Base-by-base conservation (phyloP, 2,329 filamentous ascomycete genomes). In the Botryotinia narcissicola region DNA sequence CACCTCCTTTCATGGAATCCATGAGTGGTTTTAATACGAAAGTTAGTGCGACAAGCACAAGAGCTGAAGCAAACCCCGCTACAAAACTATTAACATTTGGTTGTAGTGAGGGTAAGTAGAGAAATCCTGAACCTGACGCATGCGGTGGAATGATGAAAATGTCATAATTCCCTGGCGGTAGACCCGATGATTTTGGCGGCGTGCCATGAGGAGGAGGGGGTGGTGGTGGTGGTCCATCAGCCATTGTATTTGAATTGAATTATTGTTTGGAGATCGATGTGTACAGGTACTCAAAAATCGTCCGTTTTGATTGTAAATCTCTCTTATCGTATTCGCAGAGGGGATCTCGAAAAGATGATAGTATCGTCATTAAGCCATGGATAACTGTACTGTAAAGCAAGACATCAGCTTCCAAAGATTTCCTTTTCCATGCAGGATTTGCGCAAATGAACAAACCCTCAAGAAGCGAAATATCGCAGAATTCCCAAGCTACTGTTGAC, bases 71-170 rank as follows among this genome's bases (percentile, higher is more conserved):
- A 78, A 94, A 94, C 42, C 95, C 95, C 5, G 95, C 94, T 35
- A 94, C 87, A 82, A 98, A 98, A 83, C 93, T 97, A 83, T 97
- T 97, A 79, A 92, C 87, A 80, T 96, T 93, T 32, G 93, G 92
- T 80, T 92, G 89, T 75, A 98, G 83, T 0, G 95, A 97, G 0
- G 95, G 95, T n/a, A 98, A 88, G 82, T 98, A 98, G 42, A 98
- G 86, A 83, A 98, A 98, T 48, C 95, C 95, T 0, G 91, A 90
- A 71, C 95, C 95, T 10, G 95, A 88, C 18, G 94, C 95, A 82
- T 97, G 94, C 64, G 95, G 93, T 12, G 95, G 95, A 80, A 98
- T 95, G 81, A 98, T 92, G 84, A 98, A 98, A 81, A 98, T 97
- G 85, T 98, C 95, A 83, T 97, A 98, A 81, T 96, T 97, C 72